A percentile compares a stretch with the other conserved stretches of the same genome.
These are phyloP conservation scores for Picochlorum sp. DNA, from an alignment of 139 green algal genomes.

Conservation along the genomic window DNA sequence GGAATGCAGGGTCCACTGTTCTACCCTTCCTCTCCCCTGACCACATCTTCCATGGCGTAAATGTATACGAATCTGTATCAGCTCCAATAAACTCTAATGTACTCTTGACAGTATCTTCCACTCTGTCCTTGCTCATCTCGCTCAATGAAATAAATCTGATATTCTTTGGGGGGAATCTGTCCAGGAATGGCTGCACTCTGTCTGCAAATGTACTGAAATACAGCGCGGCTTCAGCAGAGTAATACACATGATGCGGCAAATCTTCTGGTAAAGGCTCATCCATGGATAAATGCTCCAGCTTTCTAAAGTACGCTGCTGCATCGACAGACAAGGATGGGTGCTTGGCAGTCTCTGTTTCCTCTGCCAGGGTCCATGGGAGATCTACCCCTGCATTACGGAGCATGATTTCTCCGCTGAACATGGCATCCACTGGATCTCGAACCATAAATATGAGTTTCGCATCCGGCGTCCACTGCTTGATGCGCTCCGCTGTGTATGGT, in stretches of 20 bases:
- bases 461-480: constrained; percentile 46
- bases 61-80: constrained; percentile 31
- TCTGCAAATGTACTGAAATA: constrained; percentile 44
- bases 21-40: constrained; percentile 41
- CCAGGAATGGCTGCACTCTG: constrained; percentile 52
- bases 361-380: constrained; percentile 45
- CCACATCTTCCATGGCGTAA: constrained; percentile 14
- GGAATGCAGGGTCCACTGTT: constrained; percentile 35
- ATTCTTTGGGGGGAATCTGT: constrained; percentile 44
- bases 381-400: constrained; percentile 55
- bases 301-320: constrained; percentile 14
- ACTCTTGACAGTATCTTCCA: constrained; percentile 28
- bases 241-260: constrained; percentile 43
- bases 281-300: constrained; percentile 31
- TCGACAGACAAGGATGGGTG: constrained; percentile 25
- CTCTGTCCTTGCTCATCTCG: constrained; percentile 43
- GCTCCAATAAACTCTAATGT: constrained; percentile 56
- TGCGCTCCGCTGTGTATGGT: constrained; percentile 50
- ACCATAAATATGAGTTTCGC: constrained; percentile 77
- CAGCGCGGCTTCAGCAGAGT: constrained; percentile 25
- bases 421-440: constrained; percentile 38
- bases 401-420: constrained; percentile 67
- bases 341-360: constrained; percentile 27
- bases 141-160: constrained; percentile 63
- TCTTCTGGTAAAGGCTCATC: constrained; percentile 38